Conservation (phyloP, 352 stramenopile species). For the Phytopythium mirpurense region DNA sequence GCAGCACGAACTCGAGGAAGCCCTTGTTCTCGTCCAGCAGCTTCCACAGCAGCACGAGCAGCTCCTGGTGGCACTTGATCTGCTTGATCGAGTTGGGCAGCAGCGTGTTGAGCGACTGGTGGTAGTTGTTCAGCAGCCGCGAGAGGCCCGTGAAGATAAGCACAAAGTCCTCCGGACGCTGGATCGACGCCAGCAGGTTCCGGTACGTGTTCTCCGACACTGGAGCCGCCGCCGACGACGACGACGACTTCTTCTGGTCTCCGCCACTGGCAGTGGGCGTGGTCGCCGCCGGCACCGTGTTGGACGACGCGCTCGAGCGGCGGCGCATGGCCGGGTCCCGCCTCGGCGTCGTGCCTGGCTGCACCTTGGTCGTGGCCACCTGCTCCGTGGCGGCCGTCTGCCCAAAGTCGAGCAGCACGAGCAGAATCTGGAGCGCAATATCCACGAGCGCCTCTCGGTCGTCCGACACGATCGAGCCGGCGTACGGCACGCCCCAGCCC, state of each 20-base stretch:
- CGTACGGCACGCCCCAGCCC: slow-evolving; percentile 88
- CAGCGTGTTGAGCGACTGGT: slow-evolving; percentile 92
- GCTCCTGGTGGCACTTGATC: slow-evolving; percentile 96
- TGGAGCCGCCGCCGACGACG: no score
- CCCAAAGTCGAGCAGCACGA: slow-evolving; percentile 93
- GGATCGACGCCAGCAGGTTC: slow-evolving; percentile 53
- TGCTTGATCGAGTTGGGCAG: slow-evolving; percentile 92
- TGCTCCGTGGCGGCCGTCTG: slow-evolving; percentile 49
- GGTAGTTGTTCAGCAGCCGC: slow-evolving; percentile 96
- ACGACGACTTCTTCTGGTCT: slow-evolving; percentile 13
- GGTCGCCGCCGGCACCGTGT: slow-evolving; percentile 16
- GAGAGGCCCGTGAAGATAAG: slow-evolving; percentile 92
- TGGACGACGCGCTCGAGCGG: slow-evolving; percentile 16
- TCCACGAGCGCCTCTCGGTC: slow-evolving; percentile 90
- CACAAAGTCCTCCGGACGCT: slow-evolving; percentile 86
- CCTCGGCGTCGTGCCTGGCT: slow-evolving; percentile 33
- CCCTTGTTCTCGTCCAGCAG: slow-evolving; percentile 96
- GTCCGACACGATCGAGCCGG: slow-evolving; percentile 84
- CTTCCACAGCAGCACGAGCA: slow-evolving; percentile 98
- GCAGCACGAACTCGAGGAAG: slow-evolving; percentile 94
- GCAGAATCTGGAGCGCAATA: slow-evolving; percentile 89
- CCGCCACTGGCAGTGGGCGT: slow-evolving; percentile 29
- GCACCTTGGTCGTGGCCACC: slow-evolving; percentile 41
- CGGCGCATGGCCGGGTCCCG: slow-evolving; percentile 16
- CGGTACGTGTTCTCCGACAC: slow-evolving; percentile 62